phyloP scores from a whole-genome alignment of 2,329 filamentous ascomycete species.

The Cladorrhinum sp. region DNA sequence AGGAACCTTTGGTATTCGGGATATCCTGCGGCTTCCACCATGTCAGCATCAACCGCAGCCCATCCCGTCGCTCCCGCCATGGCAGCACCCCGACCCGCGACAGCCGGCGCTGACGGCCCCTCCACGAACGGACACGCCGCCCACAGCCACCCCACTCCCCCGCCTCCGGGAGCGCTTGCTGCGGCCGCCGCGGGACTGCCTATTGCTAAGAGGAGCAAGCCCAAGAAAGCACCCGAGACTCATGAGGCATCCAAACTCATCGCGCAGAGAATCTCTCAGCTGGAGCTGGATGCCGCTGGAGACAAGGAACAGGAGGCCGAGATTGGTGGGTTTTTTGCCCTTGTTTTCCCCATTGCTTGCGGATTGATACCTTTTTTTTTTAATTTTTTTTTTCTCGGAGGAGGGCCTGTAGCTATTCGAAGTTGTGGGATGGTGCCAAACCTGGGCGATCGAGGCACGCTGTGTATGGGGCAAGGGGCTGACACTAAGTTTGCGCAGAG shows the following conservation, averaged over 20 bases:
- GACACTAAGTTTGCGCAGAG: conserved; percentile 54
- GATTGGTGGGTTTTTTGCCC: conserved; percentile 63
- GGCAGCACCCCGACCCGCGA: conserved; percentile 31
- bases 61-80: conserved; percentile 34
- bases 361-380: too few relatives aligned
- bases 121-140: conserved; percentile 34
- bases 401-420: too few relatives aligned
- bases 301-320: conserved; percentile 95
- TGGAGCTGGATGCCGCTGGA: conserved; percentile 88
- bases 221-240: conserved; percentile 79
- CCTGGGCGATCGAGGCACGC: too few relatives aligned
- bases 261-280: conserved; percentile 88
- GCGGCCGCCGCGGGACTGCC: conserved; percentile 33
- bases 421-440: too few relatives aligned
- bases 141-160: conserved; percentile 39
- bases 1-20: background rate
- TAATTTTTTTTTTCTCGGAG: too few relatives aligned
- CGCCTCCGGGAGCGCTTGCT: conserved; percentile 33
- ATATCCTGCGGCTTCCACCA: background rate
- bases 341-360: background rate
- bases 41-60: conserved; percentile 33
- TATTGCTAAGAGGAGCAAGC: conserved; percentile 73
- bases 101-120: conserved; percentile 33
- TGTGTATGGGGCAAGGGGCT: too few relatives aligned
- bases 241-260: conserved; percentile 89